Conservation (phyloP, 768 basidiomycete species). For the Pleurotus salmoneostramineus region DNA sequence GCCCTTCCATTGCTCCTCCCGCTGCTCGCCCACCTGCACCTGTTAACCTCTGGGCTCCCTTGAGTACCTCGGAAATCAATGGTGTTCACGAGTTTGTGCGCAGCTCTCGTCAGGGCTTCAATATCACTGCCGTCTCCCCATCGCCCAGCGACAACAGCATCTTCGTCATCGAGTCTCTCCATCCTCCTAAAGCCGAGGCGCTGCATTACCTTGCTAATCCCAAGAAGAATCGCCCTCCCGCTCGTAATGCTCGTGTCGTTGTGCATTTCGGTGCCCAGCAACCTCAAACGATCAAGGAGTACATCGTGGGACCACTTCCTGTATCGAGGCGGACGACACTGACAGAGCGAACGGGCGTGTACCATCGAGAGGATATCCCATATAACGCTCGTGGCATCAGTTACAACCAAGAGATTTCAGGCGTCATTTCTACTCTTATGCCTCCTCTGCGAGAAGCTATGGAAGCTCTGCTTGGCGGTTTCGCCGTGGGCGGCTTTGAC, state of each 20-base stretch:
- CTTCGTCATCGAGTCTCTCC: constrained; percentile 44
- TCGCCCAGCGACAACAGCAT: constrained; percentile 44
- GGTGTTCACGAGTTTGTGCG: constrained; percentile 43
- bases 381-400: constrained; percentile 46
- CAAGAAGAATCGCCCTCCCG: constrained; percentile 19
- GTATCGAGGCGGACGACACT: constrained; percentile 34
- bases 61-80: constrained; percentile 39
- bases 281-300: constrained; percentile 45
- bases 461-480: constrained; percentile 48
- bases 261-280: constrained; percentile 42
- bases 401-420: constrained; percentile 22
- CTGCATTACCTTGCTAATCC: constrained; percentile 41
- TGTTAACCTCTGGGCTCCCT: constrained; percentile 49
- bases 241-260: constrained; percentile 42
- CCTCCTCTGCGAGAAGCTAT: constrained; percentile 35
- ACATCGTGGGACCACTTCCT: constrained; percentile 58
- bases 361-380: constrained; percentile 48
- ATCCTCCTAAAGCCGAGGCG: constrained; percentile 44
- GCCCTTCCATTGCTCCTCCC: constrained; percentile 24
- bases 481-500: constrained; percentile 35
- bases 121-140: constrained; percentile 34
- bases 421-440: constrained; percentile 26
- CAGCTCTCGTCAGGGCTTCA: constrained; percentile 35
- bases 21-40: constrained; percentile 36
- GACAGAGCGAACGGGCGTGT: constrained; percentile 43